Evolutionary conservation across 2,329 filamentous ascomycete species (phyloP), one percentile per base, ranked within the genome.

Genomic region (Cladophialophora exuberans): DNA sequence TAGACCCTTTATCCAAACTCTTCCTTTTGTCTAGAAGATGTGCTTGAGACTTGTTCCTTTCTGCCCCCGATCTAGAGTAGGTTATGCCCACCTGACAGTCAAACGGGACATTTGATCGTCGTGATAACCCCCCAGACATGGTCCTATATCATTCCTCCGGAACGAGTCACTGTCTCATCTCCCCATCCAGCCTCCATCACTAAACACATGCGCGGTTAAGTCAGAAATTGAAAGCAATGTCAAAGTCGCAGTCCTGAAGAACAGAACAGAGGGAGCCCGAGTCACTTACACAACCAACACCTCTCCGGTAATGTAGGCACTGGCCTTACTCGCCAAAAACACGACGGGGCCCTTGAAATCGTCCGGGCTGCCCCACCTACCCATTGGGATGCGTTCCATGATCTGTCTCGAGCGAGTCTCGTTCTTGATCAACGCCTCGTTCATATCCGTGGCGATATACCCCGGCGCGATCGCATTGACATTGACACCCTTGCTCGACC

Each of bases 371-470:
- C 90, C 91, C 90, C 91, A 96, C 63, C 90, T 77, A 0, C 88
- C 90, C 1, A 89, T 89, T 0, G 91, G 92, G 65, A 96, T 96
- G 53, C 90, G 77, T 26, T 83, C 84, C 66, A 88, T 81, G 63
- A 96, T 96, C 66, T 86, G 86, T 59, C 79, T 82, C 56, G 88
- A 79, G 31, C 91, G 76, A 63, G 81, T 82, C 64, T 81, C 72
- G 71, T 96, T 85, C 46, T 85, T 82, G 42, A 96, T 83, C 66
- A 97, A 72, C 2, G 90, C 91, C 62, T 80, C 81, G 70, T 96
- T 97, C 92, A 96, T 96, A 56, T 96, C 91, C 10, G 91, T 96
- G 46, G 83, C 87, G 64, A 96, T 88, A 72, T 96, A 96, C 0
- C 91, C 91, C 0, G 91, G 91, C 1, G 90, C 90, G 67, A 96